phyloP scores from a whole-genome alignment of 2,329 filamentous ascomycete genomes.

The Diaporthe ampelina region DNA sequence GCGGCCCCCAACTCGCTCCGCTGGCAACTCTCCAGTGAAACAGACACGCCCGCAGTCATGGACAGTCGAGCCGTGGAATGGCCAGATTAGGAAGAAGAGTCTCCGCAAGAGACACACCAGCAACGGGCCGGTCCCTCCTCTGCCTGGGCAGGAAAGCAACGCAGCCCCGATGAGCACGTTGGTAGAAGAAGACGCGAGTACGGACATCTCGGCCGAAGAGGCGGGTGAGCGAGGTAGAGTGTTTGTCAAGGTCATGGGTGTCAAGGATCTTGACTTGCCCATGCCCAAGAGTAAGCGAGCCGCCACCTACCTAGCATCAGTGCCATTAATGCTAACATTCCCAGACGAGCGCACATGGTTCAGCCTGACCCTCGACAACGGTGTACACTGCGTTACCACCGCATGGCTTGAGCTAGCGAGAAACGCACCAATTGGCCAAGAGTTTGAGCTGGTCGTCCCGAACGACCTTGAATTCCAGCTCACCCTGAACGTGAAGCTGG shows the following conservation, averaged over 20 bases:
- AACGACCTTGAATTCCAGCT: slow-evolving; percentile 99
- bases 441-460: slow-evolving; percentile 97
- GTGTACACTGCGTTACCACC: slow-evolving; percentile 96
- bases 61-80: slow-evolving; percentile 98
- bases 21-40: slow-evolving; percentile 79
- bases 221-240: slow-evolving; percentile 89
- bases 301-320: neutral
- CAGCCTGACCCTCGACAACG: slow-evolving; percentile 97
- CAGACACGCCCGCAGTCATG: slow-evolving; percentile 89
- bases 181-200: slow-evolving; percentile 75
- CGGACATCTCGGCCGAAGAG: slow-evolving; percentile 75
- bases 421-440: slow-evolving; percentile 94
- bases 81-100: slow-evolving; percentile 77
- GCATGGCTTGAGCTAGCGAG: slow-evolving; percentile 93
- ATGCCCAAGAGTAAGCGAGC: slow-evolving; percentile 84
- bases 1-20: slow-evolving; percentile 67
- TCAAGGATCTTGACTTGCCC: slow-evolving; percentile 94
- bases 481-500: slow-evolving; percentile 94
- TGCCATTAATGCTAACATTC: slow-evolving; percentile 41
- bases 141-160: slow-evolving; percentile 91
- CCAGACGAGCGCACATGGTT: slow-evolving; percentile 92
- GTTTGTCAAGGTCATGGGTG: slow-evolving; percentile 98
- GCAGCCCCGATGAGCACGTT: slow-evolving; percentile 75
- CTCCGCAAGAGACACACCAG: slow-evolving; percentile 70
- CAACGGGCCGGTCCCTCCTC: slow-evolving; percentile 79